phyloP scores from a whole-genome alignment of 805 yeast genomes.

The Isabelozyma pseudorhagii region DNA sequence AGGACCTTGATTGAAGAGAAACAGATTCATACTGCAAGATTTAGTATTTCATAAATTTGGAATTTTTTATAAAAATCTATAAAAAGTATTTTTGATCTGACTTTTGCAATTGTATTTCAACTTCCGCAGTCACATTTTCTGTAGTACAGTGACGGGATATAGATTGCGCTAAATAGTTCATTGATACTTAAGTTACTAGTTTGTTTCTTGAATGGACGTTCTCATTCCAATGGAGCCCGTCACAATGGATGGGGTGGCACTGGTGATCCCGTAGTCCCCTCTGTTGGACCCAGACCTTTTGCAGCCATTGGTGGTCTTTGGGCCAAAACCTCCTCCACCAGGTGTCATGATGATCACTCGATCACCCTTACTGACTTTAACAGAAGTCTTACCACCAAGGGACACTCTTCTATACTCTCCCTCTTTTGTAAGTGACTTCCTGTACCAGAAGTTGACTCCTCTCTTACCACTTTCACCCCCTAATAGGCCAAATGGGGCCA shows the following conservation, averaged over 20 bases:
- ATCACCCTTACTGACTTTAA: constrained; percentile 35
- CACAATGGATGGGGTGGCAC: constrained; percentile 19
- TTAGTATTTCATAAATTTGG: not conserved
- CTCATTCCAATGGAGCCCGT: constrained; percentile 39
- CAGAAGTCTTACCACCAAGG: constrained; percentile 33
- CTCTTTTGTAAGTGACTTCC: constrained; percentile 12
- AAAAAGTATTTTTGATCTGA: too few relatives aligned
- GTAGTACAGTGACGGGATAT: too few relatives aligned
- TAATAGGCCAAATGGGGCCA: constrained; percentile 80
- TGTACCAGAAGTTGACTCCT: constrained; percentile 49
- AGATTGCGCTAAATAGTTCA: too few relatives aligned
- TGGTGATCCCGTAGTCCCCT: constrained; percentile 20
- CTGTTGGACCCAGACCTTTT: not conserved
- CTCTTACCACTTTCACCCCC: constrained; percentile 79
- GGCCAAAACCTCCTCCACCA: constrained; percentile 46
- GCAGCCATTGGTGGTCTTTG: not conserved
- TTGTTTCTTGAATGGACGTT: constrained; percentile 32
- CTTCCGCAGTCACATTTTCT: too few relatives aligned
- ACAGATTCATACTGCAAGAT: not conserved
- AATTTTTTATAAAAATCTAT: not conserved
- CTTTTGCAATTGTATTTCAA: too few relatives aligned
- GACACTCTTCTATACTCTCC: constrained; percentile 17
- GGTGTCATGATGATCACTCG: constrained; percentile 39
- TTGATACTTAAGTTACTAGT: constrained; percentile 11
- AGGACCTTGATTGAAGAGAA: too few relatives aligned